A percentile compares a stretch with the other conserved stretches of the same genome.
phyloP scores from a whole-genome alignment of 2,329 filamentous ascomycete species.

The Aureobasidium zeae region DNA sequence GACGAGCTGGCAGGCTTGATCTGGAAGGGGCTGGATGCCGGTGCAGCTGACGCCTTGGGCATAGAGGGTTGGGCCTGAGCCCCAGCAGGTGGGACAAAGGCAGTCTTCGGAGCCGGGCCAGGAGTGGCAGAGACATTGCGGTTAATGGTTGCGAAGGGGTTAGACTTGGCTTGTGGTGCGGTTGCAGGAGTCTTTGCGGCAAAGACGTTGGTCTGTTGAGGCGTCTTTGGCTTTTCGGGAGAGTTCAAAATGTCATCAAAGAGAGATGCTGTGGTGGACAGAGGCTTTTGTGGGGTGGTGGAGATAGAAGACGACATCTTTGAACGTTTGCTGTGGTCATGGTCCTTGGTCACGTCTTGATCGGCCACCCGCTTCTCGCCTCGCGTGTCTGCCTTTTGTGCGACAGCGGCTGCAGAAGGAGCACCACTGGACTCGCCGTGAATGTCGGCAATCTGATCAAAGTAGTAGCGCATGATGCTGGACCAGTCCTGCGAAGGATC shows the following conservation, averaged over 20 bases:
- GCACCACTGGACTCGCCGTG: not conserved
- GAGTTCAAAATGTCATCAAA: constrained; percentile 17
- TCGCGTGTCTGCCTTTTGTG: not conserved
- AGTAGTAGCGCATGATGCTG: not conserved
- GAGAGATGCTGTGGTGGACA: constrained; percentile 15
- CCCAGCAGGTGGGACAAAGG: not conserved
- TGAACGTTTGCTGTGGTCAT: constrained; percentile 9
- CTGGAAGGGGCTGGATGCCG: constrained; percentile 2
- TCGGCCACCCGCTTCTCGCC: constrained; percentile 9
- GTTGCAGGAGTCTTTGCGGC: constrained; percentile 8
- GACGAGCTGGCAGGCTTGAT: not conserved
- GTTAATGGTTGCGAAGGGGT: constrained; percentile 16
- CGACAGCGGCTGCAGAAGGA: not conserved
- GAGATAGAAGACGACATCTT: not conserved
- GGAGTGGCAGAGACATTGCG: constrained; percentile 10
- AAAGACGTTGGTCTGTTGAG: constrained; percentile 3
- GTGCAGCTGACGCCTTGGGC: not conserved
- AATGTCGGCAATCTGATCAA: constrained; percentile 2
- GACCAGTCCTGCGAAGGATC: constrained; percentile 1
- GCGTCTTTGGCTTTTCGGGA: constrained; percentile 3
- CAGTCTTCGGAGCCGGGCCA: not conserved
- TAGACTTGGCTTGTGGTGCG: constrained; percentile 13
- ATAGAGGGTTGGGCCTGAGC: not conserved
- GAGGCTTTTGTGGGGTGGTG: constrained; percentile 10
- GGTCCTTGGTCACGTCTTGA: constrained; percentile 3